phyloP scores from a whole-genome alignment of 352 stramenopile genomes.

The Globisporangium abappressorium region DNA sequence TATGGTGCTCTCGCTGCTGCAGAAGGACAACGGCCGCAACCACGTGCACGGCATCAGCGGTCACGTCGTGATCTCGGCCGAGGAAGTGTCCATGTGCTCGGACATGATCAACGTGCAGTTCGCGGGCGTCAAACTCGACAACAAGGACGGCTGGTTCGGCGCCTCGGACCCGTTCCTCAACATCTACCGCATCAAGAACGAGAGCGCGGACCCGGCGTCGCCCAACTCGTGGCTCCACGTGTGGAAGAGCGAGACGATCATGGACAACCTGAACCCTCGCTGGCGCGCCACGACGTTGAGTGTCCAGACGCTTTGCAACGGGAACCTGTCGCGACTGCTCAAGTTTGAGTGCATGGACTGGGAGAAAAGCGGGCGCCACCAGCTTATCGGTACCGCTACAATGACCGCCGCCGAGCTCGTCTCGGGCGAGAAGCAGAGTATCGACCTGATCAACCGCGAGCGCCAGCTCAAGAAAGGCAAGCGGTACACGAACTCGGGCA shows the following conservation, averaged over 20 bases:
- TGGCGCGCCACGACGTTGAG: constrained; percentile 56
- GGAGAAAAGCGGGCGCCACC: constrained; percentile 65
- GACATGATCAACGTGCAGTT: constrained; percentile 67
- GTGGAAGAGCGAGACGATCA: constrained; percentile 63
- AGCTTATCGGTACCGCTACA: constrained; percentile 59
- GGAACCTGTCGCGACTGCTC: constrained; percentile 44
- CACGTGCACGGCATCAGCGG: constrained; percentile 48
- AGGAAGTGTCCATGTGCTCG: constrained; percentile 64
- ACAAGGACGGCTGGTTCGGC: constrained; percentile 81
- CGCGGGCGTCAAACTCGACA: constrained; percentile 60
- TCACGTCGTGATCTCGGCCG: constrained; percentile 62
- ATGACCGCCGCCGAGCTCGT: constrained; percentile 59
- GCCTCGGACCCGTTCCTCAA: constrained; percentile 75
- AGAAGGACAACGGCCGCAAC: constrained; percentile 33
- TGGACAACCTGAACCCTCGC: constrained; percentile 65
- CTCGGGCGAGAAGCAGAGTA: constrained; percentile 40
- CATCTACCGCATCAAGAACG: constrained; percentile 61
- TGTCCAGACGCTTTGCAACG: constrained; percentile 71
- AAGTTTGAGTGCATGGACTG: constrained; percentile 82
- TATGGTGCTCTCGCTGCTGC: constrained; percentile 51
- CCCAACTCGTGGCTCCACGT: constrained; percentile 57
- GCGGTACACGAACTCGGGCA: constrained; percentile 70
- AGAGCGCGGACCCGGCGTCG: constrained; percentile 30
- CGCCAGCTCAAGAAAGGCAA: constrained; percentile 69
- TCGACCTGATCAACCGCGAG: constrained; percentile 67